A percentile compares a stretch with the other conserved stretches of the same genome.
Conservation (phyloP, 2,329 filamentous ascomycete species). For the Fusarium musae region DNA sequence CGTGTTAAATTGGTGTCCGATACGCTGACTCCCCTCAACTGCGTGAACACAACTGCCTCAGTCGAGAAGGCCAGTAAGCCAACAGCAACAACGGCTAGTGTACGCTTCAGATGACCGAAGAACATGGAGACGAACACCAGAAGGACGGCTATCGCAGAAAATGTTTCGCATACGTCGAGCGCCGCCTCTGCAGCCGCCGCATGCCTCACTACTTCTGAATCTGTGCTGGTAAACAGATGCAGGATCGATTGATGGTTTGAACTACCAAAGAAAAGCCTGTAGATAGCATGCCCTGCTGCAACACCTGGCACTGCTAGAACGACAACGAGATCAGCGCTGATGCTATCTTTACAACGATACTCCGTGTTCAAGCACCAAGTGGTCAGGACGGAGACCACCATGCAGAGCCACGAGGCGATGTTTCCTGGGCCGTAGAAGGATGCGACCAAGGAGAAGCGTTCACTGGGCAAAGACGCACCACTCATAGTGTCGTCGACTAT, state of each 20-base stretch:
- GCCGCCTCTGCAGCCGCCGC: background rate
- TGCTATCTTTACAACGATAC: background rate
- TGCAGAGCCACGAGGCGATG: background rate
- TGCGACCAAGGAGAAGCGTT: background rate
- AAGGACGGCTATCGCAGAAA: background rate
- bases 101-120: background rate
- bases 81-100: background rate
- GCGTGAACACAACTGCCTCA: background rate
- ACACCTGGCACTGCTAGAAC: background rate
- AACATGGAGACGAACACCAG: background rate
- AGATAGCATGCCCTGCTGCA: background rate
- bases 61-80: background rate
- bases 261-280: background rate
- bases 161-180: background rate
- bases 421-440: background rate
- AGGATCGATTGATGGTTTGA: background rate
- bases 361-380: background rate
- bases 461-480: background rate
- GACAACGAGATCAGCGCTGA: background rate
- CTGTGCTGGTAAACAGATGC: background rate
- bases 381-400: background rate
- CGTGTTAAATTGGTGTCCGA: background rate
- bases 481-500: background rate
- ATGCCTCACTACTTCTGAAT: background rate
- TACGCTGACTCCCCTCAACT: background rate